Evolutionary conservation across 2,329 filamentous ascomycete species (phyloP), one percentile per base, ranked within the genome.

Genomic region (Zopfia rhizophila): DNA sequence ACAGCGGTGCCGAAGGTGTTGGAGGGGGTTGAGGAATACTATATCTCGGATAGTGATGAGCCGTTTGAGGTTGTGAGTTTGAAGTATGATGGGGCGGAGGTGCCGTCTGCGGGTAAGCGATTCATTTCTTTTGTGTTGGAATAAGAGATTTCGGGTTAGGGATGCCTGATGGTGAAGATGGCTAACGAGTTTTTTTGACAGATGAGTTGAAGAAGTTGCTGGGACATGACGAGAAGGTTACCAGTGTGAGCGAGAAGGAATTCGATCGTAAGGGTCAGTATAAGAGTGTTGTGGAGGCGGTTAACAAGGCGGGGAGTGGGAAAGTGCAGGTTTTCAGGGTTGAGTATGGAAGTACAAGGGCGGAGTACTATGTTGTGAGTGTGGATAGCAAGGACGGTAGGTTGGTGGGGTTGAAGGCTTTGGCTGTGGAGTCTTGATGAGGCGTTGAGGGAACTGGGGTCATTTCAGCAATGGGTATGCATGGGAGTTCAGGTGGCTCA

Each of bases 11-110:
- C 91, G 2, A 51, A 58, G 29, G 61, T 28, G 38, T 58, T 74
- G 29, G 51, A 66, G 52, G 51, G 59, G 13, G 61, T 71, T 3
- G 77, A 87, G 45, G 81, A 79, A 30, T 86, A 87, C 65, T 96
- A 94, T 70, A 72, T 83, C 12, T 94, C 88, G 51, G 92, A 96
- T 48, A 85, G 90, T 21, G 91, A 96, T 68, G 90, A 95, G 77
- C 86, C 88, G 4, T 96, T 96, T 71, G 85, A 89, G 68, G 84
- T 85, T 3, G 89, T 96, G 5, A 84, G 82, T 40, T 69, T 96
- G 56, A 79, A 78, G 55, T 90, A 82, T 74, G 70, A 77, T 14
- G 79, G 80, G 52, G 76, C 77, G 23, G 13, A 22, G 3, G 63
- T 88, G 59, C 83, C 86, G 1, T 78, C 83, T 56, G 85, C 59